Base-by-base conservation (phyloP, 1,284 basidiomycete species). In the Fomitopsis pinicola region DNA sequence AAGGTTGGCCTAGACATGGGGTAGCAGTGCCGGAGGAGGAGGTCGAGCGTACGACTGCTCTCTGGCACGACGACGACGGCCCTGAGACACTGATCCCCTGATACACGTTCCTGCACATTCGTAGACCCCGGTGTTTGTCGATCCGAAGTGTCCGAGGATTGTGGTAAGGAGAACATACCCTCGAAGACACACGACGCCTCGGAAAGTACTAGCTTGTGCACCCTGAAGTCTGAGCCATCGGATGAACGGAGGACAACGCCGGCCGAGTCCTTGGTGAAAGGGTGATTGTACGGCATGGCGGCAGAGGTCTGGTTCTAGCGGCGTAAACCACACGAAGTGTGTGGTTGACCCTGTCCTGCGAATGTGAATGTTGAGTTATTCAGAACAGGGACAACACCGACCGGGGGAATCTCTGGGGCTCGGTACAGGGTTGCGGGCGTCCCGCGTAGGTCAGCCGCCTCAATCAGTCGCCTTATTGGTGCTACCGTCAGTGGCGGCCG, bases 161-260 rank as follows among this genome's bases (percentile, higher is more conserved):
- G 59, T 5, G 59, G 59, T 7, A 60, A 35, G 8, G 42, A 46
- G 44, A 60, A 60, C 53, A 60, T 55, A 15, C 33, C 33, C 45
- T 60, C 59, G 33, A 68, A 63, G 1, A 64, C 57, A 7, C 62
- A 58, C 1, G 68, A 69, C 3, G 67, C 64, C 19, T 67, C 53
- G 4, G 62, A 64, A 0, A 69, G 63, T 22, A 69, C 60, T 0
- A 57, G 28, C 4, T 60, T 57, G 55, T 68, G 68, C 12, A 67
- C 61, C n/a, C 57, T 60, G 57, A 68, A 66, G 59, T 63, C 59
- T 40, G 63, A 55, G 1, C 58, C 58, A 42, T 68, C 66, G 1
- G 59, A 61, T 2, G 67, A 64, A 19, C 63, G 63, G 30, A 69
- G 42, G 45, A 68, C 58, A 19, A 66, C 58, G 55, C 68, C 67